Base-by-base conservation (phyloP, 371 early-diverging fungal species). In the Phascolomyces articulosus region DNA sequence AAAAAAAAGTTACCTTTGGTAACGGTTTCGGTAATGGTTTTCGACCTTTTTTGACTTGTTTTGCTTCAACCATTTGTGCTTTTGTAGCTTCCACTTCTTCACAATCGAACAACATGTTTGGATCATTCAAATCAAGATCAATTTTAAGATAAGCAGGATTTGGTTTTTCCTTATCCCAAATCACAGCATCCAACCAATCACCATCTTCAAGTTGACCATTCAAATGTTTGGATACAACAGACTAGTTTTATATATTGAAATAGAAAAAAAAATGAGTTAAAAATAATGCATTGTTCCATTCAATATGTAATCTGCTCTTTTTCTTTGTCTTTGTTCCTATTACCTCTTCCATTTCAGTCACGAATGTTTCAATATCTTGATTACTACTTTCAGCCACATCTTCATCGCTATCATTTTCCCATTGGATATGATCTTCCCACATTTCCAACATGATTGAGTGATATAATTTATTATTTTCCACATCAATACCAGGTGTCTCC, bases 371-470 rank as follows among this genome's bases (percentile, higher is more conserved):
- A 13, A 13, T 16, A 15, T 44, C 16, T 13, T 44, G 8, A n/a
- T n/a, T 44, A n/a, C 16, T 44, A 44, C 44, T n/a, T 8, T 51
- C 24, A 23, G 9, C 23, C 24, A 20, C 18, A 18, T 59, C 47
- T 24, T 47, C 47, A 26, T 59, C 60, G 47, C 60, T 59, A 29
- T 21, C 70, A 69, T 18, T 87, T 21, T 87, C 88, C 97, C 97
- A 96, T 18, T 91, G 54, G 56, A 96, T 90, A 13, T 85, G 77
- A 40, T 91, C 88, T 66, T 96, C 95, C 97, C 97, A 96, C 9
- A 72, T 64, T 34, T 93, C 94, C 51, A 93, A 70, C 66, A 90
- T 80, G 23, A 95, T 69, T 1, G 92, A 82, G 60, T 84, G 81
- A 65, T 77, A 87, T 27, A 78, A 64, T 56, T 69, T 71, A 26